Conservation (phyloP, 805 yeast species). For the Metschnikowia santaceciliae region DNA sequence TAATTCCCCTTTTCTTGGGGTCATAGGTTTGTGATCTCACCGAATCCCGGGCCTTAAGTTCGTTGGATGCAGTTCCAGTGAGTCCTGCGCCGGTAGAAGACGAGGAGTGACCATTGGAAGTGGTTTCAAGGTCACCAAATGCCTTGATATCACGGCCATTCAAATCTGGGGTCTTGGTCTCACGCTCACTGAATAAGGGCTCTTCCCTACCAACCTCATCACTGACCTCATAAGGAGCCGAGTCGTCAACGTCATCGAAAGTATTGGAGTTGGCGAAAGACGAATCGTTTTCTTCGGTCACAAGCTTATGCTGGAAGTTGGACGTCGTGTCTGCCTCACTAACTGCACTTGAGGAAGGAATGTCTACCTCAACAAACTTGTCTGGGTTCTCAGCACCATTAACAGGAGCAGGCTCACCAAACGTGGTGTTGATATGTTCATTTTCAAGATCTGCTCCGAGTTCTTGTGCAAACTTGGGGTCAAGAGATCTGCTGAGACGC, state of each 20-base stretch:
- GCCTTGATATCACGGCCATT: background rate
- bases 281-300: background rate
- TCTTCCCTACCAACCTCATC: background rate
- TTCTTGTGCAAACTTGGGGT: constrained; percentile 10
- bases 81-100: background rate
- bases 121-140: background rate
- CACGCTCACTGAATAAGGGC: background rate
- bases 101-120: background rate
- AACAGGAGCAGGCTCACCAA: background rate
- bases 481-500: constrained; percentile 24
- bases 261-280: background rate
- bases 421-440: background rate
- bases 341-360: constrained; percentile 24
- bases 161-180: background rate
- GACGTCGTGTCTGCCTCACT: constrained; percentile 6
- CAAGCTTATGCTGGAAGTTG: background rate
- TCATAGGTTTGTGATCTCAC: background rate
- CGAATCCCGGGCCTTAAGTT: background rate
- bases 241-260: background rate
- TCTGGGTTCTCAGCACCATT: constrained; percentile 11
- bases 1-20: background rate
- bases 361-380: constrained; percentile 28
- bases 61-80: background rate
- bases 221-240: constrained; percentile 1
- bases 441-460: background rate